Evolutionary conservation across 768 basidiomycete genomes (phyloP).

Genomic region (Mycena kentingensis): DNA sequence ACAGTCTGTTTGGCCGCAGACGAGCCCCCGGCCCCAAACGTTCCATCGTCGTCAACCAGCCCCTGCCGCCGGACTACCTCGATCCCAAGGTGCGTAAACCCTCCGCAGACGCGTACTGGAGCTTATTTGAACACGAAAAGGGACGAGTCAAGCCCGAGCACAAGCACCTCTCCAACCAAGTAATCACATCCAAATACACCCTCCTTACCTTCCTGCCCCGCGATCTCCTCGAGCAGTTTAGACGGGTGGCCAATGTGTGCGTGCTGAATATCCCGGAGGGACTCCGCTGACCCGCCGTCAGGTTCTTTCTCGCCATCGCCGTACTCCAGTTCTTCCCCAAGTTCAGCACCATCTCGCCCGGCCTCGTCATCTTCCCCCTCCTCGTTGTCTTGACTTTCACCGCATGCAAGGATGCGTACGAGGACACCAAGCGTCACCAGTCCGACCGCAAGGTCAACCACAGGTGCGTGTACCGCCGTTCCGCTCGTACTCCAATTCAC

Average conservation of each 20-base stretch:
- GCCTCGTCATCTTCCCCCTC: slow-evolving; percentile 86
- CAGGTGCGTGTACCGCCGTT: too few relatives aligned
- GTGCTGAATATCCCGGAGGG: not conserved
- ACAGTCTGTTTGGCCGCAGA: slow-evolving; percentile 63
- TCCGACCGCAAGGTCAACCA: slow-evolving; percentile 88
- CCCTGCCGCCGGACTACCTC: slow-evolving; percentile 59
- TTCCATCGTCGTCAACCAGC: slow-evolving; percentile 66
- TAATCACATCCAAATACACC: slow-evolving; percentile 85
- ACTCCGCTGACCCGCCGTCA: slow-evolving; percentile 3
- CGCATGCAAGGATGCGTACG: slow-evolving; percentile 91
- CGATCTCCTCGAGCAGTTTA: slow-evolving; percentile 88
- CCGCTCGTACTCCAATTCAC: too few relatives aligned
- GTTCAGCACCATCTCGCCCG: slow-evolving; percentile 94
- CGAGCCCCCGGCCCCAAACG: slow-evolving; percentile 56
- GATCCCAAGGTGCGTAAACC: too few relatives aligned
- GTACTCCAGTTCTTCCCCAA: slow-evolving; percentile 95
- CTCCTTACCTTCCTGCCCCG: slow-evolving; percentile 85
- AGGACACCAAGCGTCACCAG: slow-evolving; percentile 97
- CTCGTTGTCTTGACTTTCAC: slow-evolving; percentile 86
- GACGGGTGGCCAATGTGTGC: slow-evolving; percentile 88
- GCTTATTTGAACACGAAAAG: too few relatives aligned
- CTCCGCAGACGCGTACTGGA: too few relatives aligned
- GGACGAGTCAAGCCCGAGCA: slow-evolving; percentile 58
- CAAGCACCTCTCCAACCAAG: slow-evolving; percentile 71
- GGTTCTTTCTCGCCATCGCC: slow-evolving; percentile 86